Conservation (phyloP, 805 yeast genomes). For the Ogataea nonfermentans region DNA sequence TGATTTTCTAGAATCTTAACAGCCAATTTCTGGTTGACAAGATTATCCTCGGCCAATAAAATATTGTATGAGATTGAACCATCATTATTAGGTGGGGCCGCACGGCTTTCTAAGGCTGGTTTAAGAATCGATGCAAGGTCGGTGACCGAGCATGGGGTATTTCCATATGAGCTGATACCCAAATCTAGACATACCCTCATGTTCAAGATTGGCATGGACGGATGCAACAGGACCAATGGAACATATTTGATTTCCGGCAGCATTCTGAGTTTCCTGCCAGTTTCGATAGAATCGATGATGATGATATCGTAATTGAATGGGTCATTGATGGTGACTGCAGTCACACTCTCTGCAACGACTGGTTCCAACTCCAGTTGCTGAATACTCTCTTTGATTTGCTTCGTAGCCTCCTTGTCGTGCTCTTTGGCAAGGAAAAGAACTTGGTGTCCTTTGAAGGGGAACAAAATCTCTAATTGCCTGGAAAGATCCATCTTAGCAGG, state of each 20-base stretch:
- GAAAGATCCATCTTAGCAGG: constrained; percentile 63
- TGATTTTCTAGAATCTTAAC: constrained; percentile 82
- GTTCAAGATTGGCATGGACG: constrained; percentile 71
- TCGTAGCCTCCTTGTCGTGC: constrained; percentile 49
- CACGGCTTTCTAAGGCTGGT: constrained; percentile 81
- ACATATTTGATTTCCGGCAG: constrained; percentile 79
- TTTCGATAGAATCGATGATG: constrained; percentile 75
- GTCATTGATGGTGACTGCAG: constrained; percentile 54
- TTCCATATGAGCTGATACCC: constrained; percentile 86
- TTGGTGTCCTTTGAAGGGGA: constrained; percentile 70
- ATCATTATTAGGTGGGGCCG: constrained; percentile 76
- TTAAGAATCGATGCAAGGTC: constrained; percentile 81
- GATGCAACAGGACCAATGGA: constrained; percentile 77
- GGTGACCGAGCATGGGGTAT: constrained; percentile 78
- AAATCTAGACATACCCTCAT: constrained; percentile 80
- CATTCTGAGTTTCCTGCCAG: constrained; percentile 65
- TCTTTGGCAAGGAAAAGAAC: constrained; percentile 69
- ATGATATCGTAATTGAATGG: constrained; percentile 74
- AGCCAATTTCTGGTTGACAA: constrained; percentile 84
- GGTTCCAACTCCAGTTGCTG: constrained; percentile 59
- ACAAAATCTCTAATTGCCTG: constrained; percentile 63
- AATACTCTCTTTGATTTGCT: constrained; percentile 51
- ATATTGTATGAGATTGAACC: constrained; percentile 74
- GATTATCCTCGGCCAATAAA: constrained; percentile 80
- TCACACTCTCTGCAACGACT: constrained; percentile 49